Evolutionary conservation across 1,284 basidiomycete genomes (phyloP), one percentile per base, ranked within the genome.

Genomic region (Boletus putidus): DNA sequence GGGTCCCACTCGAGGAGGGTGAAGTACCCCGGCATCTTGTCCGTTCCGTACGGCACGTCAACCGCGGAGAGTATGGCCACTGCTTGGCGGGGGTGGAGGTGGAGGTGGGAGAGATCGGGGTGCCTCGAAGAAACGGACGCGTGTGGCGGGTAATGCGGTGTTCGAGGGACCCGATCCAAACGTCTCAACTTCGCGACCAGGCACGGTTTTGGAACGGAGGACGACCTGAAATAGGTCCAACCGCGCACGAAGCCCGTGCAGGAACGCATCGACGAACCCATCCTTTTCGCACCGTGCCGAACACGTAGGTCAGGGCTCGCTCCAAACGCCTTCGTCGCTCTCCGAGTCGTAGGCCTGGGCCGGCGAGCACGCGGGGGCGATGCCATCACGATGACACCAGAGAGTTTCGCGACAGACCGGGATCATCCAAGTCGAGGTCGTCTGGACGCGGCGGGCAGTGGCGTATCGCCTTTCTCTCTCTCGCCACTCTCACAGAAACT

Each of bases 181-280:
- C 31, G 39, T 53, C 29, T 74, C 65, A 1, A 72, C 48, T 2
- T 55, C 21, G 23, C 35, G 40, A 1, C n/a, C 31, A 10, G 56
- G 37, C 1, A 37, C 57, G 20, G 47, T 39, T 35, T 57, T 58
- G 0, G 70, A 70, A 21, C 64, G 66, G 6, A 66, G 68, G 42
- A 75, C 58, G 12, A 74, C 68, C 23, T 73, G 58, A 53, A 75
- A 76, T 1, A 72, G 61, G 40, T 75, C 70, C 6, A 71, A 72
- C 2, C 67, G 66, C 1, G 63, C 57, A 15, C 68, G 63, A 16
- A 75, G 65, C 40, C 74, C 68, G 14, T 46, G 39, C 5, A 76
- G 37, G 33, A 75, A 75, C 5, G 65, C 67, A 0, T 52, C 25
- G 40, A 52, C 42, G 25, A 60, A 23, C 42, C 33, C 2, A 58